Evolutionary conservation across 2,329 filamentous ascomycete species (phyloP).

Genomic region (Fusarium sp.): DNA sequence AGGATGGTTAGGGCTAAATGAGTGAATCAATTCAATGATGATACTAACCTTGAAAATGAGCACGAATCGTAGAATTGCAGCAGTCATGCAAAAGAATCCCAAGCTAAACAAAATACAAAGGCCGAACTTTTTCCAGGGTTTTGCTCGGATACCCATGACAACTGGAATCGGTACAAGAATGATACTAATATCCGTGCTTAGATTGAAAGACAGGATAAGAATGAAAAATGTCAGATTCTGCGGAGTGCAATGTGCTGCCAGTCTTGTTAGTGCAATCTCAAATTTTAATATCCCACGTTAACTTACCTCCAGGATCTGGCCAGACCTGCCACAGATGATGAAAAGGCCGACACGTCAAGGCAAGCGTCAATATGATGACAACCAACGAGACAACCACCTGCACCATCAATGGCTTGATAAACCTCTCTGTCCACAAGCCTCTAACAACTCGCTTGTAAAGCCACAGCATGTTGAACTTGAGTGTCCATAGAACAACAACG

Average conservation of each 20-base stretch:
- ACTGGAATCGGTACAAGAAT: conserved; percentile 53
- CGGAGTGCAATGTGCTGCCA: conserved; percentile 46
- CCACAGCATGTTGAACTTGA: conserved; percentile 57
- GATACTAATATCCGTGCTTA: conserved; percentile 51
- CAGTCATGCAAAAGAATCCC: conserved; percentile 51
- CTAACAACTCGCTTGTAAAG: conserved; percentile 54
- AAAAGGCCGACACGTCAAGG: conserved; percentile 51
- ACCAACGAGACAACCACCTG: conserved; percentile 46
- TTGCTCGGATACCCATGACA: conserved; percentile 46
- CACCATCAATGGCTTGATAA: conserved; percentile 51
- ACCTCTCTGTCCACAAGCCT: conserved; percentile 51
- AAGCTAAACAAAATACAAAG: conserved; percentile 50
- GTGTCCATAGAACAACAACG: conserved; percentile 52
- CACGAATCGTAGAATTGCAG: conserved; percentile 44
- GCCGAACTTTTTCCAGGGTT: conserved; percentile 46
- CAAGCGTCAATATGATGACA: conserved; percentile 45
- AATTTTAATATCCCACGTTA: accelerated
- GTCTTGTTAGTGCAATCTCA: not conserved
- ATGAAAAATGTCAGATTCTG: conserved; percentile 50
- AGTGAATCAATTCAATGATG: too few relatives aligned
- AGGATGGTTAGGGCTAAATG: not conserved
- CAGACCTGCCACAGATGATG: conserved; percentile 51
- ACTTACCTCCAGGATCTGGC: conserved; percentile 50
- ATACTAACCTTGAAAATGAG: conserved; percentile 45
- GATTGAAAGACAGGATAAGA: conserved; percentile 50